A percentile compares a stretch with the other conserved stretches of the same genome.
phyloP scores from a whole-genome alignment of 2,329 filamentous ascomycete genomes.

The Aspergillus sp. region DNA sequence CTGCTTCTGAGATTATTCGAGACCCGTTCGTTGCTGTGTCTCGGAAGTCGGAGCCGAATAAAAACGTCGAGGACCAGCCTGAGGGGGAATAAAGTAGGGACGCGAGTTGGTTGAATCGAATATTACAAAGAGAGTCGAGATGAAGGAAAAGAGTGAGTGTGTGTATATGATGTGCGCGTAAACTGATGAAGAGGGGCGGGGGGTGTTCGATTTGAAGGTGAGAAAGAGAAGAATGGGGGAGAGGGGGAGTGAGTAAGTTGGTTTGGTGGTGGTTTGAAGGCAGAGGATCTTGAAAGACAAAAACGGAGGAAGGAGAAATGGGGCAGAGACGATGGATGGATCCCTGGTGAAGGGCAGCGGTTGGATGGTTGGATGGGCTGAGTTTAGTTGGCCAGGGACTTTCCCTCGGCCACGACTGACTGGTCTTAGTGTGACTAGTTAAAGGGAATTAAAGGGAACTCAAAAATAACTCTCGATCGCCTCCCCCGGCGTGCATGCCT shows the following conservation, averaged over 20 bases:
- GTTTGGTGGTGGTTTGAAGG: constrained; percentile 1
- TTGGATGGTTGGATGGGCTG: constrained; percentile 12
- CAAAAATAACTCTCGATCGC: constrained; percentile 16
- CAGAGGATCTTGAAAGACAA: constrained; percentile 2
- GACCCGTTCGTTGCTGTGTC: neutral
- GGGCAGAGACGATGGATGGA: constrained; percentile 12
- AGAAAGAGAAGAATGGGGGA: constrained; percentile 11
- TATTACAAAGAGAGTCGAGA: neutral
- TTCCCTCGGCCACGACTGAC: constrained; percentile 4
- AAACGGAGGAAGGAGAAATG: constrained; percentile 5
- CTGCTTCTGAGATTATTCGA: neutral
- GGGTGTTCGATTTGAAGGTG: constrained; percentile 5
- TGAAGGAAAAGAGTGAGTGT: constrained; percentile 5
- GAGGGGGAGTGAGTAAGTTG: too few relatives aligned
- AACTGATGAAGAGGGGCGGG: neutral
- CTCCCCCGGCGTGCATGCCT: constrained; percentile 12
- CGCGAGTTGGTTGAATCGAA: too few relatives aligned
- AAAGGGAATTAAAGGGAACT: constrained; percentile 20
- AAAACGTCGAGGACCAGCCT: constrained; percentile 3
- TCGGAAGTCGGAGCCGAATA: constrained; percentile 7
- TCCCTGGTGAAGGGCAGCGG: neutral
- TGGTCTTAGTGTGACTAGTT: too few relatives aligned
- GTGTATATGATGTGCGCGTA: neutral
- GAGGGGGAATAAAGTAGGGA: neutral
- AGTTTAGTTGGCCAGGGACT: constrained; percentile 20